These are phyloP conservation scores for Dryadomyces quercus-mongolicae DNA, from an alignment of 2,329 filamentous ascomycete species.

Conservation along the genomic window DNA sequence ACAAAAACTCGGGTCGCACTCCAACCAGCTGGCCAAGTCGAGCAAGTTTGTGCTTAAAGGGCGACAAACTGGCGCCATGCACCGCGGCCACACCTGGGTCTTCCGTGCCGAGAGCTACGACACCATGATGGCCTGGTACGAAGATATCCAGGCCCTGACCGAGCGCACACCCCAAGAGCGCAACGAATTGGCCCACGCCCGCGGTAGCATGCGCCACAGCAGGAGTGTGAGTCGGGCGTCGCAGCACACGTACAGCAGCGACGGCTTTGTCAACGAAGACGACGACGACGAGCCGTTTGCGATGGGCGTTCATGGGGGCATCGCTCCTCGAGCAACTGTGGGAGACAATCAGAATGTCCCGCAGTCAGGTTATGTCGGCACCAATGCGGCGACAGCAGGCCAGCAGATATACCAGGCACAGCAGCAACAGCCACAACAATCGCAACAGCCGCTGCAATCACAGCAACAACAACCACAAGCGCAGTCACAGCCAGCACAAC, in stretches of 20 bases:
- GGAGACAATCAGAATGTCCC: too few species aligned
- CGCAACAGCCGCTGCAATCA: too few species aligned
- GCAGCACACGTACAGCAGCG: slow-evolving; percentile 53
- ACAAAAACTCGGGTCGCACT: slow-evolving; percentile 90
- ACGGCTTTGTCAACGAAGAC: slow-evolving; percentile 66
- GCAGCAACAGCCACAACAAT: too few species aligned
- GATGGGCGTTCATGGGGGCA: background rate
- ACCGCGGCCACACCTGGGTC: slow-evolving; percentile 66
- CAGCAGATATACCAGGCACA: background rate
- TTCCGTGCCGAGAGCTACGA: slow-evolving; percentile 67
- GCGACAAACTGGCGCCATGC: slow-evolving; percentile 83
- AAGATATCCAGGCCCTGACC: slow-evolving; percentile 81
- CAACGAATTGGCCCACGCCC: slow-evolving; percentile 77
- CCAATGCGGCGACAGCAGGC: too few species aligned
- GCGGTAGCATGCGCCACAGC: slow-evolving; percentile 41
- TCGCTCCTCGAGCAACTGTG: background rate
- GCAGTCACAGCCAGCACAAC: slow-evolving; percentile 20
- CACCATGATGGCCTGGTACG: slow-evolving; percentile 95
- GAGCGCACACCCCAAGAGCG: slow-evolving; percentile 83
- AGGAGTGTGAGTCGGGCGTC: slow-evolving; percentile 62
- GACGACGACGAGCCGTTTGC: slow-evolving; percentile 52
- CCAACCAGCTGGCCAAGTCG: slow-evolving; percentile 66
- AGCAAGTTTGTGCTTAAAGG: slow-evolving; percentile 98
- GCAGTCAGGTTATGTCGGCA: too few species aligned
- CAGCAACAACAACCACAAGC: background rate